Evolutionary conservation across 345 rosid species (phyloP).

Genomic region (Brassica cretica): DNA sequence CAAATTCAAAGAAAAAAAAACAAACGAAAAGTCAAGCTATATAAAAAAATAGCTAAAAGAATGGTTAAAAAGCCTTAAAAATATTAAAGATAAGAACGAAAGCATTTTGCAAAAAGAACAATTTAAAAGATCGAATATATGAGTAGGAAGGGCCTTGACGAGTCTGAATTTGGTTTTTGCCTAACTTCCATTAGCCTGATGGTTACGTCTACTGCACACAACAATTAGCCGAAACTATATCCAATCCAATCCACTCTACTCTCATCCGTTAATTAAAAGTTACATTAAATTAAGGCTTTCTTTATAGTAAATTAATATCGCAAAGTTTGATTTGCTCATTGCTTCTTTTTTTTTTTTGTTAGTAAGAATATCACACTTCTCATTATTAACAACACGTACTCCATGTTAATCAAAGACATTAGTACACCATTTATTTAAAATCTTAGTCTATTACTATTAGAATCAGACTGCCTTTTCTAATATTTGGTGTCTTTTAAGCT

Average conservation of each 20-base stretch:
- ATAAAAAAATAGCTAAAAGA: neutral
- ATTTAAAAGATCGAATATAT: neutral
- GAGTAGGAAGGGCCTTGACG: constrained; percentile 26
- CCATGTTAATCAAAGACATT: constrained; percentile 1
- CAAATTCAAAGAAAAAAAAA: neutral
- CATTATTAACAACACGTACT: constrained; percentile 33
- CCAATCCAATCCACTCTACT: constrained; percentile 25
- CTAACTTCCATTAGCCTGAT: constrained; percentile 34
- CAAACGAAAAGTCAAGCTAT: neutral
- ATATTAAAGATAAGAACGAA: constrained; percentile 24
- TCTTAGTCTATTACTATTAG: neutral
- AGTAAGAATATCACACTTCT: constrained; percentile 13
- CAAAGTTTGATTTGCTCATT: constrained; percentile 26
- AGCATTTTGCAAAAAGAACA: neutral
- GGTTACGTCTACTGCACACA: constrained; percentile 19
- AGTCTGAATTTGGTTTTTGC: constrained; percentile 37
- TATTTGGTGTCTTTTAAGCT: neutral
- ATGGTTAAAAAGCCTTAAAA: neutral
- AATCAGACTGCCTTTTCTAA: neutral
- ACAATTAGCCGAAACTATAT: constrained; percentile 32
- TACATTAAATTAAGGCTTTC: neutral
- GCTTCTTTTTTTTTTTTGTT: neutral
- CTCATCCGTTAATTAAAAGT: constrained; percentile 12
- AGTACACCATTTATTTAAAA: constrained; percentile 14
- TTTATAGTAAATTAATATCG: neutral